phyloP scores from a whole-genome alignment of 2,329 filamentous ascomycete genomes.

The Diatrype stigma region DNA sequence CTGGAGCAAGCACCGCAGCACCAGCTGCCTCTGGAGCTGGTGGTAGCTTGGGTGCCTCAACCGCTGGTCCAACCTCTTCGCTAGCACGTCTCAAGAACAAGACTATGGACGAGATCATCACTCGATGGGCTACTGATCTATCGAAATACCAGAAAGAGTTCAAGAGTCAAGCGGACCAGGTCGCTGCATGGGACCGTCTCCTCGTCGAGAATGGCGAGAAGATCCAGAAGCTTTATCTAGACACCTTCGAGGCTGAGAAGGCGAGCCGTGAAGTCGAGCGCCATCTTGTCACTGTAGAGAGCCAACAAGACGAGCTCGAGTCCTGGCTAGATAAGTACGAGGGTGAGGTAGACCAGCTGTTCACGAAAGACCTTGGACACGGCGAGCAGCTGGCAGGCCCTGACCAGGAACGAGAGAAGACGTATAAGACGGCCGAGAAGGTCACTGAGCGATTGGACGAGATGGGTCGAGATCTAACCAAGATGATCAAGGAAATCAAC shows the following conservation, averaged over 20 bases:
- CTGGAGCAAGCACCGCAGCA: conserved; percentile 24
- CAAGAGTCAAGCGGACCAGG: conserved; percentile 80
- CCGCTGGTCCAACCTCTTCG: conserved; percentile 74
- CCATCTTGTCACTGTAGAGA: conserved; percentile 83
- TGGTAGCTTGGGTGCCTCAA: conserved; percentile 63
- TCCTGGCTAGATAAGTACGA: conserved; percentile 89
- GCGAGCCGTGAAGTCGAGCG: conserved; percentile 92
- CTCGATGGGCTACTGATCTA: conserved; percentile 90
- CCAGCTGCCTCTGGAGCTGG: conserved; percentile 16
- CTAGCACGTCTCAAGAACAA: conserved; percentile 94
- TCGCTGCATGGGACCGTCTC: conserved; percentile 86
- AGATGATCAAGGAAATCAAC: conserved; percentile 99
- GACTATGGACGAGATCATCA: conserved; percentile 98
- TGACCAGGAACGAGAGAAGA: conserved; percentile 92
- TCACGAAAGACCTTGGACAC: conserved; percentile 71
- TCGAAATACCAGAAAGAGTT: conserved; percentile 97
- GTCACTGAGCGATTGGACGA: conserved; percentile 86
- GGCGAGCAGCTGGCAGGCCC: conserved; percentile 77
- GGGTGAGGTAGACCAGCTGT: conserved; percentile 83
- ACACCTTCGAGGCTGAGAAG: conserved; percentile 89
- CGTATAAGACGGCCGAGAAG: conserved; percentile 93
- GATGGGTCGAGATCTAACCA: conserved; percentile 85
- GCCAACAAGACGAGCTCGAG: conserved; percentile 86
- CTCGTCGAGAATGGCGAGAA: conserved; percentile 93
- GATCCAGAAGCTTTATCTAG: conserved; percentile 87